phyloP scores from a whole-genome alignment of 2,329 filamentous ascomycete genomes.

The Penicillium sclerotigenum region DNA sequence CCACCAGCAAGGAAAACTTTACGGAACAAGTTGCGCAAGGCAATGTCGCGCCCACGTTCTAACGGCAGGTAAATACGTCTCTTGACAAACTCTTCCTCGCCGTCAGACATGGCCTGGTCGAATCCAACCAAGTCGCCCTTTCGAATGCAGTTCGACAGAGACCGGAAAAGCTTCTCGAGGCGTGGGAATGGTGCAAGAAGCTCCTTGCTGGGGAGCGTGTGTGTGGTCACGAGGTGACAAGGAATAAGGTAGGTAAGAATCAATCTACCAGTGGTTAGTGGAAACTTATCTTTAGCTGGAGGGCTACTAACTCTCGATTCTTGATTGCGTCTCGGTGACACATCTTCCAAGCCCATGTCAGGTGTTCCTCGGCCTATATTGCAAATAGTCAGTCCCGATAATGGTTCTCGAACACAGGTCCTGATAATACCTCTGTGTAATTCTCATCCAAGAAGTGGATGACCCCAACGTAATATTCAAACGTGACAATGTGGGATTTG shows the following conservation, averaged over 20 bases:
- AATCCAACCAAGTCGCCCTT: constrained; percentile 79
- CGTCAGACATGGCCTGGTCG: constrained; percentile 72
- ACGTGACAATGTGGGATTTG: constrained; percentile 86
- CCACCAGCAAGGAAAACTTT: constrained; percentile 87
- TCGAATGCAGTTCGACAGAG: constrained; percentile 75
- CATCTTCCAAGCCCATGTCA: constrained; percentile 76
- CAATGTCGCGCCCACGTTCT: constrained; percentile 86
- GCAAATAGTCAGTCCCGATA: constrained; percentile 6
- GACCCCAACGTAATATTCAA: constrained; percentile 93
- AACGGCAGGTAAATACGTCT: constrained; percentile 91
- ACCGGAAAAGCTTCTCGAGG: constrained; percentile 73
- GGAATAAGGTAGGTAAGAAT: constrained; percentile 95
- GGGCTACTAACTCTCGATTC: constrained; percentile 70
- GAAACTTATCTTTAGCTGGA: background rate
- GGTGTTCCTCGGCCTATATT: constrained; percentile 68
- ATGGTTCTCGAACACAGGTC: background rate
- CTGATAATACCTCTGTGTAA: constrained; percentile 65
- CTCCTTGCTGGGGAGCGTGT: constrained; percentile 70
- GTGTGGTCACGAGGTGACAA: constrained; percentile 82
- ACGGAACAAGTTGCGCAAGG: constrained; percentile 82
- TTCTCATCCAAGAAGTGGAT: constrained; percentile 94
- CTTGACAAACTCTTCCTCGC: constrained; percentile 90
- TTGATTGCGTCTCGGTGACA: constrained; percentile 69
- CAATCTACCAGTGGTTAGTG: constrained; percentile 54
- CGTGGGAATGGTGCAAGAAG: constrained; percentile 73